phyloP scores from a whole-genome alignment of 768 basidiomycete genomes.

The Amanita brunnescens region DNA sequence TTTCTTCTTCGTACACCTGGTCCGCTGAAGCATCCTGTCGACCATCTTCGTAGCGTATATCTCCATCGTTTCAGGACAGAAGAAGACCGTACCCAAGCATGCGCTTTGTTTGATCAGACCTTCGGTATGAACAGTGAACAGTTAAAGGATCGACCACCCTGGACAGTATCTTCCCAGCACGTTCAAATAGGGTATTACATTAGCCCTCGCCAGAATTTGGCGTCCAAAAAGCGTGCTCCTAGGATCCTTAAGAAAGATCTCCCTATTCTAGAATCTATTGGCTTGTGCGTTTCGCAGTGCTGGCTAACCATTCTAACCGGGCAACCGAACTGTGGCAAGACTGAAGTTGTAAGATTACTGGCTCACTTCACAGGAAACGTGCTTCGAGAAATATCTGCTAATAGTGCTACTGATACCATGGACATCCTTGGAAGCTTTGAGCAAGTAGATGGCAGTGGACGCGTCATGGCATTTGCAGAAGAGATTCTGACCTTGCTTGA shows the following conservation, averaged over 20 bases:
- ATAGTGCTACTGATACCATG: constrained; percentile 82
- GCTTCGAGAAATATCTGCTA: constrained; percentile 70
- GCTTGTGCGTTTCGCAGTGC: constrained; percentile 59
- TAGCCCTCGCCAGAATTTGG: constrained; percentile 26
- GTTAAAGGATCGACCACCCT: constrained; percentile 21
- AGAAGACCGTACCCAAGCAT: constrained; percentile 53
- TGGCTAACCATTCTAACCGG: constrained; percentile 93
- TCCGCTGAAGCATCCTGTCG: constrained; percentile 39
- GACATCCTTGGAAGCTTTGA: constrained; percentile 96
- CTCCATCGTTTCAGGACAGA: constrained; percentile 75
- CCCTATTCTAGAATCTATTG: constrained; percentile 63
- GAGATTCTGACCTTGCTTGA: constrained; percentile 32
- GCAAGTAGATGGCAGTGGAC: constrained; percentile 60
- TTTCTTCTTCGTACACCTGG: constrained; percentile 33
- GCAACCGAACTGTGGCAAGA: constrained; percentile 67
- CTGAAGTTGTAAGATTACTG: constrained; percentile 56
- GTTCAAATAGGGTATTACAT: constrained; percentile 64
- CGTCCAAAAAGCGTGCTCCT: constrained; percentile 29
- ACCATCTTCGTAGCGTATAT: constrained; percentile 67
- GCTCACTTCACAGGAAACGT: constrained; percentile 62
- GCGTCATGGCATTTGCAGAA: constrained; percentile 28
- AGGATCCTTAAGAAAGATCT: constrained; percentile 57
- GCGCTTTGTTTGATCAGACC: constrained; percentile 42
- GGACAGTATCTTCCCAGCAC: constrained; percentile 36
- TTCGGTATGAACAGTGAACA: constrained; percentile 27